phyloP scores from a whole-genome alignment of 768 basidiomycete genomes.

The Mycena albidolilacea region DNA sequence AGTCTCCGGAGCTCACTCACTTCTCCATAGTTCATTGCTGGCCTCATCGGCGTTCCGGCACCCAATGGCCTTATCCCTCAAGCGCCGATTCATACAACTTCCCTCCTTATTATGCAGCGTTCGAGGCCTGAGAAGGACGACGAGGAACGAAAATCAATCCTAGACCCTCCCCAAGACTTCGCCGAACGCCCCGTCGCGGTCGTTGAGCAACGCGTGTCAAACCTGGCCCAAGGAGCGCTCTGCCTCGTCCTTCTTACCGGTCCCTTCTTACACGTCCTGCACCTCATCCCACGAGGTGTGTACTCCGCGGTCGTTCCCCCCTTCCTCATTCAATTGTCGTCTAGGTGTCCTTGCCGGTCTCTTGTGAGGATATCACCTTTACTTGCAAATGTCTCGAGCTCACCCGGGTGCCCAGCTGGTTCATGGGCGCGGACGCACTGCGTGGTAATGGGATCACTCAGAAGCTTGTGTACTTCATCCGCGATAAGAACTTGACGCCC shows the following conservation, averaged over 20 bases:
- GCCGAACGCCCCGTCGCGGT: conserved; percentile 78
- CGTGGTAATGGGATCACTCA: conserved; percentile 86
- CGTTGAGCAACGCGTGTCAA: conserved; percentile 94
- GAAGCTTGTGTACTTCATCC: conserved; percentile 85
- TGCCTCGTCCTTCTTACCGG: conserved; percentile 86
- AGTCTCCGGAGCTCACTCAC: conserved; percentile 9
- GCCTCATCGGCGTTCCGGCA: conserved; percentile 88
- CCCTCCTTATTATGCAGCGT: conserved; percentile 79
- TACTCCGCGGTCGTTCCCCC: conserved; percentile 27
- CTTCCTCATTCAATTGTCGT: conserved; percentile 16
- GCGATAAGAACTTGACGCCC: conserved; percentile 76
- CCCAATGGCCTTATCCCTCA: conserved; percentile 90
- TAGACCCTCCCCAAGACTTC: conserved; percentile 43
- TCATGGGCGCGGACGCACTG: conserved; percentile 91
- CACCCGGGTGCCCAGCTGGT: conserved; percentile 71
- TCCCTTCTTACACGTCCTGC: conserved; percentile 86
- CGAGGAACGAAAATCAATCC: conserved; percentile 44
- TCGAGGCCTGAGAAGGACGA: conserved; percentile 55
- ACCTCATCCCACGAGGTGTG: conserved; percentile 80
- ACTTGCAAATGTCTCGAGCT: not conserved
- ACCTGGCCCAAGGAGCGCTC: conserved; percentile 86
- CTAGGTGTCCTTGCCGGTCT: conserved; percentile 84
- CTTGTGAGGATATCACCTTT: conserved; percentile 70
- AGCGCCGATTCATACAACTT: conserved; percentile 93
- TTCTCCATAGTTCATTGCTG: conserved; percentile 76